Base-by-base conservation (phyloP, 768 basidiomycete species). In the Bullera alba region DNA sequence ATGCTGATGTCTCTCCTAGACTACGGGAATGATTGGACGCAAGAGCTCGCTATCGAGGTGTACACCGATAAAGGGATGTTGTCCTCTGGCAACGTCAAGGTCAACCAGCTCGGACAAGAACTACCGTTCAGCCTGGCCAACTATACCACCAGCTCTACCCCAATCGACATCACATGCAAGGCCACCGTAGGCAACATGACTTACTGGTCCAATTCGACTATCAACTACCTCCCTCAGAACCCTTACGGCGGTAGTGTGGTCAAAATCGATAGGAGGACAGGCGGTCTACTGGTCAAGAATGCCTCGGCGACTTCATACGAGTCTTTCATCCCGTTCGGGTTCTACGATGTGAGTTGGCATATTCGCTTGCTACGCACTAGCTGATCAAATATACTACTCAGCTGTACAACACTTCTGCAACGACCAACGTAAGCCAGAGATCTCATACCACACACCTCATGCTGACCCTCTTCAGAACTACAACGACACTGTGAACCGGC, bases 301-400 rank as follows among this genome's bases (percentile, higher is more conserved):
- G n/a, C n/a, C n/a, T n/a, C n/a, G n/a, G n/a, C n/a, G n/a, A n/a
- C n/a, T n/a, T n/a, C n/a, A n/a, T n/a, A n/a, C n/a, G 71, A 77
- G 0, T 69, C 26, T 6, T 43, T 83, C 12, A 67, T 87, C 50
- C 85, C 87, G 0, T 4, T 74, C 84, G 36, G 73, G 81, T 47
- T 76, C 77, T 44, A 75, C 86, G 36, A 80, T 80, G 75, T 53
- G 77, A 70, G 76, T 81, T 73, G 85, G 83, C 79, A 34, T n/a
- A n/a, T n/a, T n/a, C n/a, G n/a, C n/a, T n/a, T n/a, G n/a, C n/a
- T n/a, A n/a, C n/a, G n/a, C n/a, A n/a, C n/a, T n/a, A n/a, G n/a
- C n/a, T n/a, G n/a, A n/a, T n/a, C n/a, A n/a, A n/a, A n/a, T n/a
- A n/a, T n/a, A n/a, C n/a, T n/a, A n/a, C n/a, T n/a, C n/a, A n/a